Conservation (phyloP, 768 basidiomycete genomes). For the Krasilnikovozyma curviuscula region DNA sequence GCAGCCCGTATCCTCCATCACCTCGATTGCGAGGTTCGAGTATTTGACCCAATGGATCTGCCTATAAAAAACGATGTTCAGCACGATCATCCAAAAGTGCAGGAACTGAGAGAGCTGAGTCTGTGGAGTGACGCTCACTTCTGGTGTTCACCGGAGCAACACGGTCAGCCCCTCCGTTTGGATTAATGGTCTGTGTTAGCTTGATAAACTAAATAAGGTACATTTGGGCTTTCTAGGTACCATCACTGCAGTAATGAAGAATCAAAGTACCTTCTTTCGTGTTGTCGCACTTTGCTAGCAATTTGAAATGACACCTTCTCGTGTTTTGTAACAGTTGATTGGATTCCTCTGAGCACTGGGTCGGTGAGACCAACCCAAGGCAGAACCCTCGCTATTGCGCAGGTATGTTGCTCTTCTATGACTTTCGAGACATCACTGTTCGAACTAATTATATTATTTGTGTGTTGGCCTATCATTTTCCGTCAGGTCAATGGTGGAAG, state of each 20-base stretch:
- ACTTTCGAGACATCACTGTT: too few relatives aligned
- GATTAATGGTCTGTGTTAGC: too few relatives aligned
- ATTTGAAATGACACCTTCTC: not conserved
- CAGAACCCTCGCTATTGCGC: constrained; percentile 22
- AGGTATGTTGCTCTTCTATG: constrained; percentile 18
- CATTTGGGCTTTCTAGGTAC: too few relatives aligned
- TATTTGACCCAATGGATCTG: constrained; percentile 15
- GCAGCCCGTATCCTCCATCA: constrained; percentile 20
- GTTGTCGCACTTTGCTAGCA: not conserved
- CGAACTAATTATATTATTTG: not conserved
- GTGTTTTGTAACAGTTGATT: constrained; percentile 20
- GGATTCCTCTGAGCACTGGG: constrained; percentile 25
- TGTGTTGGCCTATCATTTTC: not conserved
- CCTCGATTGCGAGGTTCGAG: constrained; percentile 22
- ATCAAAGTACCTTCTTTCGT: constrained; percentile 18
- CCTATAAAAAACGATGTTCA: not conserved
- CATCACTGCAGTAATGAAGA: constrained; percentile 27
- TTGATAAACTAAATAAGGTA: too few relatives aligned
- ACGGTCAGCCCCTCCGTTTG: too few relatives aligned
- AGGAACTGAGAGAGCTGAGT: not conserved
- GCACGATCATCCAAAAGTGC: not conserved
- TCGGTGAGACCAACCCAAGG: constrained; percentile 27
- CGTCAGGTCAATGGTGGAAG: constrained; percentile 18
- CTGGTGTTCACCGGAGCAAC: not conserved
- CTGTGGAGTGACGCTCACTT: not conserved